Base-by-base conservation (phyloP, 176 grass and related monocot genomes). In the Avena eriantha region DNA sequence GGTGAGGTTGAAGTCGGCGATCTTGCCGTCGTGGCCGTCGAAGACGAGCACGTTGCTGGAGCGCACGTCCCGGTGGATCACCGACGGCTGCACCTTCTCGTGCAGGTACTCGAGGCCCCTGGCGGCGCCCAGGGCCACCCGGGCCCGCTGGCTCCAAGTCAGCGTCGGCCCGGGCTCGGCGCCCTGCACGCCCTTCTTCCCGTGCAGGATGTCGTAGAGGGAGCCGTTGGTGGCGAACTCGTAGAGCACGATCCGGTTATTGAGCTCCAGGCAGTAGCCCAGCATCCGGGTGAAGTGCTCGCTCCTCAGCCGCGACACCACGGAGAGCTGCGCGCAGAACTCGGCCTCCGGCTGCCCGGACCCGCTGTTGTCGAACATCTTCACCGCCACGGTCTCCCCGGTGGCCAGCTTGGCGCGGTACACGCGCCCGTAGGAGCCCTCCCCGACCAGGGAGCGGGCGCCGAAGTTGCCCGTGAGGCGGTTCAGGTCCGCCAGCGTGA, bases 41-140 rank as follows among this genome's bases (percentile, higher is more conserved):
- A 98, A 96, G 57, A 98, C 88, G 60, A 98, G 93, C 59, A 96
- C 93, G 70, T 98, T 98, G 93, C 93, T 98, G 34, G 96, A 98
- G 54, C 96, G 85, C n/a, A 98, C 53, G 80, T 98, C 96, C 69
- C 96, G 88, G 75, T 98, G 96, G 47, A 98, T 89, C 76, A 94
- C 86, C 0, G 92, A 34, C 18, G 93, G 93, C 73, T 92, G 96
- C 17, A 87, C 88, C 86, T 88, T 94, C 86, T 98, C 96, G 82
- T 96, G 96, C 16, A 98, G 92, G 65, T 91, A 65, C 83, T 98
- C 96, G 0, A 96, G 90, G n/a, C 96, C 96, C 78, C 74, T 86
- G 70, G 96, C 96, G 21, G 96, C 93, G 49, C 93, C 93, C 33
- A 85, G 82, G 21, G 93, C 93, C 83, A 98, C 89, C 76, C 83